Conservation (phyloP, 2,329 filamentous ascomycete genomes). For the Elsinoe ampelina region DNA sequence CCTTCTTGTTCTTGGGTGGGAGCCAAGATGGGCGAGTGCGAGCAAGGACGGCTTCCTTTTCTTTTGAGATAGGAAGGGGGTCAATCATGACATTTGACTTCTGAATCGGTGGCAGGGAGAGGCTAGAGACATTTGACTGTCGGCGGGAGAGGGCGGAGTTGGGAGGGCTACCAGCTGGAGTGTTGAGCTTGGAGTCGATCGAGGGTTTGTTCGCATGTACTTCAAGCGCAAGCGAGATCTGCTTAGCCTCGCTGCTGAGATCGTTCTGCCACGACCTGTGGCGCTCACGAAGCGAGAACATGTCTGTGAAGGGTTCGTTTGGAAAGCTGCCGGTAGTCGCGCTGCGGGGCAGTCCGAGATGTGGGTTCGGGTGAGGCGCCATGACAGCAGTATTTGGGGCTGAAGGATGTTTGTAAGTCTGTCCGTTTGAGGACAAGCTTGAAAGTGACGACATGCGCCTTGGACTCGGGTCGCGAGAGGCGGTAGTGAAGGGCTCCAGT, state of each 20-base stretch:
- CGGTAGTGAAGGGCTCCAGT: conserved; percentile 24
- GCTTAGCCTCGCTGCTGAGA: conserved; percentile 62
- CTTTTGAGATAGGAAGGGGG: conserved; percentile 71
- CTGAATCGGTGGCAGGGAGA: conserved; percentile 55
- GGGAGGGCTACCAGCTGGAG: conserved; percentile 22
- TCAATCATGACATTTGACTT: conserved; percentile 76
- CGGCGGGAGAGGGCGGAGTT: conserved; percentile 20
- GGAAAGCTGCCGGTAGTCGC: conserved; percentile 23
- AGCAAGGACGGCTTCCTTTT: conserved; percentile 75
- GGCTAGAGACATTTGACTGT: conserved; percentile 23
- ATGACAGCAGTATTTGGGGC: conserved; percentile 10
- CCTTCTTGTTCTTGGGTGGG: conserved; percentile 77
- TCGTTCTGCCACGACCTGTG: conserved; percentile 68
- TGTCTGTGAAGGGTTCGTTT: conserved; percentile 16
- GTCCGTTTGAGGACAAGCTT: conserved; percentile 18
- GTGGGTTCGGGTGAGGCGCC: background rate
- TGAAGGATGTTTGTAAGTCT: conserved; percentile 3
- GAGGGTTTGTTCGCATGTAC: conserved; percentile 51
- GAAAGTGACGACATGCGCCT: conserved; percentile 24
- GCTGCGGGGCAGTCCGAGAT: conserved; percentile 21
- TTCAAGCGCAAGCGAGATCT: conserved; percentile 70
- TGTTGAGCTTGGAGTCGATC: conserved; percentile 36
- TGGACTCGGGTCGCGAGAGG: conserved; percentile 23
- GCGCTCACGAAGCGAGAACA: conserved; percentile 22
- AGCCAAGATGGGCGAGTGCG: conserved; percentile 73